phyloP scores from a whole-genome alignment of 129 eudicot species.

The Lonicera japonica region DNA sequence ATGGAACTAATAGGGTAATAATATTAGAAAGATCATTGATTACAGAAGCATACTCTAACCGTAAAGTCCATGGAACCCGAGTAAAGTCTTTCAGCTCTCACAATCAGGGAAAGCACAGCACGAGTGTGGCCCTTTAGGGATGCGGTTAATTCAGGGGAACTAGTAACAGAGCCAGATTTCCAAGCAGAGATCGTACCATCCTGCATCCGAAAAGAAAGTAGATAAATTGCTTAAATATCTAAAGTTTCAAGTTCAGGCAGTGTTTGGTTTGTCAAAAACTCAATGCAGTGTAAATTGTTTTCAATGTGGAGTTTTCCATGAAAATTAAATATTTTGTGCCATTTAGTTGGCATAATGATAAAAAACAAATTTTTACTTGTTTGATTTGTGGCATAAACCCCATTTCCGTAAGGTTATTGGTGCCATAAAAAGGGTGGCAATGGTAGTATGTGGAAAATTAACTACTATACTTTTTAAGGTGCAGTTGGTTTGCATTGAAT shows the following conservation, averaged over 20 bases:
- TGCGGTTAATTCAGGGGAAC: conserved; percentile 26
- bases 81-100: conserved; percentile 49
- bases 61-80: conserved; percentile 64
- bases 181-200: conserved; percentile 59
- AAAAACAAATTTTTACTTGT: no score
- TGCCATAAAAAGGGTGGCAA: no score
- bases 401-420: no score
- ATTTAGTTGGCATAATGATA: no score
- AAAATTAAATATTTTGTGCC: no score
- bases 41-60: conserved; percentile 34
- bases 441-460: no score
- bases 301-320: no score
- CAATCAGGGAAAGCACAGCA: conserved; percentile 50
- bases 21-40: neutral
- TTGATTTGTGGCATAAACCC: no score
- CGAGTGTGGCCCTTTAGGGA: conserved; percentile 46
- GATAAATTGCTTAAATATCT: neutral
- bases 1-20: neutral
- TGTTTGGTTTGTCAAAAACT: conserved; percentile 40
- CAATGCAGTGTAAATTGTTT: no score
- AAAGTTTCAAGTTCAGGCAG: conserved; percentile 2
- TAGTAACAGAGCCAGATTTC: conserved; percentile 33
- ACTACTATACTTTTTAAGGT: no score
- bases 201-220: conserved; percentile 19
- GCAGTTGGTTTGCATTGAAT: no score